Evolutionary conservation across 768 basidiomycete genomes (phyloP), one percentile per base, ranked within the genome.

Genomic region (Amanita molliuscula): DNA sequence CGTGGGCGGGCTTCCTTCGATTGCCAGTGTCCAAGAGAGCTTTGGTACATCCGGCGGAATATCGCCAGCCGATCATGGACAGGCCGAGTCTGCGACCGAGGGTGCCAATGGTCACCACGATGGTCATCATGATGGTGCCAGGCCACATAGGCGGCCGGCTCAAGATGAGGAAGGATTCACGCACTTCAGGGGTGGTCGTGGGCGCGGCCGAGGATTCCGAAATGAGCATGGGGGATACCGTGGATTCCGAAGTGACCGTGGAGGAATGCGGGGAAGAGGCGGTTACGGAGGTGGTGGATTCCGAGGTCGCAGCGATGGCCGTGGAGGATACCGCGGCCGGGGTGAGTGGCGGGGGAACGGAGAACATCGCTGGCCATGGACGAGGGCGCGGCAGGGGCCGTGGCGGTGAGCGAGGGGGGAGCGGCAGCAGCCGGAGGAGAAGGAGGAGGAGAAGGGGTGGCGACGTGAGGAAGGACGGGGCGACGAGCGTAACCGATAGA

Each of bases 1-100:
- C n/a, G 83, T 84, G 54, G 77, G 72, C 15, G 86, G 77, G 4
- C 76, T 91, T 13, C 88, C 89, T n/a, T 71, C 85, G 1, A 83
- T 92, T 45, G 80, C 80, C 5, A 76, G 76, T 43, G 71, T 90
- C 23, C 87, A 90, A 51, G 83, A 84, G 40, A 79, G 77, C 55
- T 88, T 90, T 58, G 84, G 82, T 5, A 78, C 80, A 10, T 85
- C 88, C 35, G 83, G 81, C 6, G 76, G 81, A 25, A 77, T 72
- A n/a, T 84, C 83, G 0, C 84, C 87, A 21, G 73, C 71, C 41
- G 73, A 68, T 31, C 31, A 31, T 56, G 61, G 54, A 52, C 68
- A 59, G 47, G 53, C 58, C 11, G 55, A 59, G 46, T 59, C 44
- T 42, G 55, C 57, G 25, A 48, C 55, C 1, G 57, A 64, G 47